phyloP scores from a whole-genome alignment of 805 yeast species.

The Wickerhamomyces mucosus region DNA sequence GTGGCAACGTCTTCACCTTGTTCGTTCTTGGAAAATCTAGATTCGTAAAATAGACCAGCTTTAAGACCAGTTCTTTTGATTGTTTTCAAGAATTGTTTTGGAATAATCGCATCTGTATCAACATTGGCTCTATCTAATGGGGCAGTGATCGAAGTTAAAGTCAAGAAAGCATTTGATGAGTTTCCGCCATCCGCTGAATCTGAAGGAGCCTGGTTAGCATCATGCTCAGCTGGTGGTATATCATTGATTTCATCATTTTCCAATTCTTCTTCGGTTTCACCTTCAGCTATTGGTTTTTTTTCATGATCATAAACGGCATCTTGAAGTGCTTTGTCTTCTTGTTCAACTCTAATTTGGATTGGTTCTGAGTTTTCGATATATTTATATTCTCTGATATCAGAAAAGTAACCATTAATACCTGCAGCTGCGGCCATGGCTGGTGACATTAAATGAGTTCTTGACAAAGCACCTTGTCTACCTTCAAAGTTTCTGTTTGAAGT shows the following conservation, averaged over 20 bases:
- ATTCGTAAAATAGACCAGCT: constrained; percentile 84
- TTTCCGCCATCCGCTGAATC: constrained; percentile 27
- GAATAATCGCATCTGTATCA: constrained; percentile 97
- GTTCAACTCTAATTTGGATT: constrained; percentile 34
- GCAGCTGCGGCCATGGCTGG: constrained; percentile 99
- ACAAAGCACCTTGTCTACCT: constrained; percentile 96
- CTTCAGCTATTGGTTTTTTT: constrained; percentile 48
- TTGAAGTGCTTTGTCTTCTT: constrained; percentile 51
- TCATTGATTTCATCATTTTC: constrained; percentile 50
- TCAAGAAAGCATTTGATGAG: constrained; percentile 68
- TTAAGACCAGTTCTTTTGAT: constrained; percentile 93
- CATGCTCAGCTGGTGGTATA: constrained; percentile 45
- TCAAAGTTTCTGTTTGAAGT: constrained; percentile 98
- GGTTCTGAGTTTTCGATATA: constrained; percentile 54
- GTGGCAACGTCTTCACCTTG: constrained; percentile 71
- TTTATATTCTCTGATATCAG: constrained; percentile 79
- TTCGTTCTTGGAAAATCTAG: constrained; percentile 62
- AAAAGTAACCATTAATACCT: constrained; percentile 81
- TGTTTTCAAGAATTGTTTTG: constrained; percentile 95
- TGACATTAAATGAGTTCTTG: constrained; percentile 95
- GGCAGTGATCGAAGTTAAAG: constrained; percentile 81
- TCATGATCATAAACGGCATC: constrained; percentile 66
- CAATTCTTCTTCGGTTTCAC: constrained; percentile 39
- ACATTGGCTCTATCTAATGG: constrained; percentile 92
- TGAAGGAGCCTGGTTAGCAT: constrained; percentile 26